Evolutionary conservation across 2,329 filamentous ascomycete species (phyloP), one percentile per base, ranked within the genome.

Genomic region (Capronia epimyces): DNA sequence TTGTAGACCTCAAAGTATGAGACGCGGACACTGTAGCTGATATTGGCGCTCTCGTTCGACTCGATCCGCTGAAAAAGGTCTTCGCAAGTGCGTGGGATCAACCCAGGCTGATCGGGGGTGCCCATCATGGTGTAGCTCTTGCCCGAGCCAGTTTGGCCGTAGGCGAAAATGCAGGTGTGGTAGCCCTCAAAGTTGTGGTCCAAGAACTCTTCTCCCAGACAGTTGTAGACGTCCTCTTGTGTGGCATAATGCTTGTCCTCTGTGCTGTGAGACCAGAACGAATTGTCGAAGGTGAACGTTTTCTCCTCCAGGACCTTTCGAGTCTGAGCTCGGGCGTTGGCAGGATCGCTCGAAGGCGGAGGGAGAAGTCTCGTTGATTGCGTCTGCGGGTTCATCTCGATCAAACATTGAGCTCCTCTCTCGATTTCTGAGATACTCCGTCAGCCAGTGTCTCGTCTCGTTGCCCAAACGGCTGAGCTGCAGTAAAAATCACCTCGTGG

Each of bases 1-100:
- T 98, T 98, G 79, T 98, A 98, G 55, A 98, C 93, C 68, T 98
- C 93, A 65, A 98, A 97, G 73, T 98, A 98, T 2, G 90, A 96
- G 22, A 97, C 93, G 57, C 93, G 86, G 58, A 98, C 93, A 63
- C 91, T 93, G 76, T 96, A 98, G 61, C 88, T 95, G 67, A 95
- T 89, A 69, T 93, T 94, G 47, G 89, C 86, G 40, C 86, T 86
- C 64, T 94, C 86, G 60, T 87, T 83, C 37, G 82, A 80, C 59
- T 91, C 85, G 66, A 98, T 96, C 49, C 93, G 82, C 72, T 95
- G 83, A 67, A 98, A 98, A 44, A 98, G 78, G 69, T 96, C 93
- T 68, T 95, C 86, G 69, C 93, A 98, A 8, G 93, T 98, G 44
- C 90, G 81, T 6, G 93, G 93, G 59, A 98, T 98, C 49, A 98